Conservation (phyloP, 768 basidiomycete genomes). For the Suillus decipiens region DNA sequence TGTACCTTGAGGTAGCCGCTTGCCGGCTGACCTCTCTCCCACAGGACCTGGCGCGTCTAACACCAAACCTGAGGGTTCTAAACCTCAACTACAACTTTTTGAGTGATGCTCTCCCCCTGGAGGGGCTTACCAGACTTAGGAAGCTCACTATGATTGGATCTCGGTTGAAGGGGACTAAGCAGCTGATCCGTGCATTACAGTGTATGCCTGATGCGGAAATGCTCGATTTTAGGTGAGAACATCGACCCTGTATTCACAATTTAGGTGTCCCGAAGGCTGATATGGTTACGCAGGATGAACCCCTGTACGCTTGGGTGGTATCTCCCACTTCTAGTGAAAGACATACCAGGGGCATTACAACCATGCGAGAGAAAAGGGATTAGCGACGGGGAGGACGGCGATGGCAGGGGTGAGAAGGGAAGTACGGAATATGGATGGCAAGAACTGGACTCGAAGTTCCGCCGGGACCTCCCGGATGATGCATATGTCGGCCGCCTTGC, state of each 20-base stretch:
- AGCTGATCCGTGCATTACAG: constrained; percentile 69
- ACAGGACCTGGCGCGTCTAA: constrained; percentile 55
- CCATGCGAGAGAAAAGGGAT: constrained; percentile 47
- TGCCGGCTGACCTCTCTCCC: constrained; percentile 82
- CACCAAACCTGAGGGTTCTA: constrained; percentile 86
- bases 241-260: not conserved
- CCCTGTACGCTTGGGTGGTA: constrained; percentile 97
- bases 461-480: constrained; percentile 86
- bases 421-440: constrained; percentile 53
- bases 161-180: constrained; percentile 72
- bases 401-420: constrained; percentile 33
- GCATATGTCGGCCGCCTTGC: constrained; percentile 84
- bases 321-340: constrained; percentile 78
- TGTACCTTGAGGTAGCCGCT: constrained; percentile 89
- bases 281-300: constrained; percentile 68
- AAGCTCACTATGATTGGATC: constrained; percentile 89
- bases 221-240: constrained; percentile 83
- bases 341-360: constrained; percentile 66
- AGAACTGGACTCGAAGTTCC: constrained; percentile 82
- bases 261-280: not conserved
- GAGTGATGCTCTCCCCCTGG: constrained; percentile 67
- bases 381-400: constrained; percentile 26
- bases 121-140: constrained; percentile 71
- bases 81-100: constrained; percentile 98
- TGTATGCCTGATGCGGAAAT: constrained; percentile 82